Conservation (phyloP, 2,329 filamentous ascomycete genomes). For the Xylaria multiplex region DNA sequence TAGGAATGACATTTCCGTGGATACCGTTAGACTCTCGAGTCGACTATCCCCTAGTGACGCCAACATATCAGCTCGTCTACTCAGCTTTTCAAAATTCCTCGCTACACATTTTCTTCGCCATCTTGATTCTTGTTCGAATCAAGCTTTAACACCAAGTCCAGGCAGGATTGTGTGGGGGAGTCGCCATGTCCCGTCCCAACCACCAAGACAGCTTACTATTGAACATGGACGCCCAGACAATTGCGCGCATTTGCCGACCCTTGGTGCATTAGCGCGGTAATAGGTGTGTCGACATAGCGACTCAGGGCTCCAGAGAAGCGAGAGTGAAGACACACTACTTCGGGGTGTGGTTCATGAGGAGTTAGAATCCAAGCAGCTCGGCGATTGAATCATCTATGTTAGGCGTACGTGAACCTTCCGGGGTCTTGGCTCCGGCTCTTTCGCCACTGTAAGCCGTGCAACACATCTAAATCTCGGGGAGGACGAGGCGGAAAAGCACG, state of each 20-base stretch:
- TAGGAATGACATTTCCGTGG: conserved; percentile 3
- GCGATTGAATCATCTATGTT: not conserved
- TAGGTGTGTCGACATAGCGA: not conserved
- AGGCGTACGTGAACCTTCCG: not conserved
- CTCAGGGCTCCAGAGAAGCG: not conserved
- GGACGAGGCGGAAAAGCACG: not conserved
- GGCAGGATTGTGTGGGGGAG: not conserved
- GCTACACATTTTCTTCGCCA: not conserved
- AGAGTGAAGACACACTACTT: not conserved
- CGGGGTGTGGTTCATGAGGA: not conserved
- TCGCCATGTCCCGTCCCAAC: not conserved
- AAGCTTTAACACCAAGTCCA: conserved; percentile 3
- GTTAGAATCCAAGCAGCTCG: not conserved
- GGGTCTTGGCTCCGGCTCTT: not conserved
- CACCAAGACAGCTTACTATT: conserved; percentile 6
- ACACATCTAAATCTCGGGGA: not conserved
- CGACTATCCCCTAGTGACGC: not conserved
- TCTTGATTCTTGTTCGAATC: not conserved
- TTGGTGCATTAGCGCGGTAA: not conserved
- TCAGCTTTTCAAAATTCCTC: not conserved
- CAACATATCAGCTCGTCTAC: not conserved
- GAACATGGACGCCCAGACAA: not conserved
- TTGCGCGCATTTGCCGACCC: conserved; percentile 2
- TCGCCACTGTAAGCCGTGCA: not conserved
- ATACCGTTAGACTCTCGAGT: not conserved